Base-by-base conservation (phyloP, 1,139 yeast genomes). In the Nakaseomyces sp. region DNA sequence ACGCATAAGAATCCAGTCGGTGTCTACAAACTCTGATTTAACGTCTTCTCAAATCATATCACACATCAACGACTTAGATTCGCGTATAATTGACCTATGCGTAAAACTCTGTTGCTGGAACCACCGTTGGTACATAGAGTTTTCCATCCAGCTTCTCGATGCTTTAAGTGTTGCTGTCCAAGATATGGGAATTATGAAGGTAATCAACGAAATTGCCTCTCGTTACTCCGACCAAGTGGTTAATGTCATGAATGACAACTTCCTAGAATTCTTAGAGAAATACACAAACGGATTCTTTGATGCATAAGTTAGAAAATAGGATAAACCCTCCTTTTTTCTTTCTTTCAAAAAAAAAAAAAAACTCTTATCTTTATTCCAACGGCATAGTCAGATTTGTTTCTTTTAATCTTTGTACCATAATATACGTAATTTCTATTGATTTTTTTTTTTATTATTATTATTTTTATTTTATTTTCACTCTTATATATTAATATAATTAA, bases 61-160 rank as follows among this genome's bases (percentile, higher is more conserved):
- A 20, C 73, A 75, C 49, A 65, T 74, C 40, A 67, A 71, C 48
- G 75, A 70, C 47, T 63, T 79, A 45, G 79, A 80, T 57, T 79
- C 75, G 44, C 72, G 73, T 50, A 77, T 85, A 17, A 69, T 88
- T 52, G 91, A 83, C 49, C 69, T 84, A 35, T 68, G 81, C 47
- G 86, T 88, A 41, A 83, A 82, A 55, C 69, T 91, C 46, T 69
- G 83, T 30, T 95, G 94, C 17, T 91, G 97, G 96, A 85, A 88
- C 60, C 97, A 88, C 65, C 78, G 98, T 60, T 93, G 98, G 98
- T 93, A 91, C 66, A 76, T 80, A 51, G 96, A 89, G 53, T 89
- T 88, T 57, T 81, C 94, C 8, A 86, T 93, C 22, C 70, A 71
- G 40, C 69, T 87, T 45, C 61, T 81, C 17, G 64, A 68, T 28